A percentile compares a stretch with the other conserved stretches of the same genome.
phyloP scores from a whole-genome alignment of 306 rosid genomes.

The Fragaria nilgerrensis region DNA sequence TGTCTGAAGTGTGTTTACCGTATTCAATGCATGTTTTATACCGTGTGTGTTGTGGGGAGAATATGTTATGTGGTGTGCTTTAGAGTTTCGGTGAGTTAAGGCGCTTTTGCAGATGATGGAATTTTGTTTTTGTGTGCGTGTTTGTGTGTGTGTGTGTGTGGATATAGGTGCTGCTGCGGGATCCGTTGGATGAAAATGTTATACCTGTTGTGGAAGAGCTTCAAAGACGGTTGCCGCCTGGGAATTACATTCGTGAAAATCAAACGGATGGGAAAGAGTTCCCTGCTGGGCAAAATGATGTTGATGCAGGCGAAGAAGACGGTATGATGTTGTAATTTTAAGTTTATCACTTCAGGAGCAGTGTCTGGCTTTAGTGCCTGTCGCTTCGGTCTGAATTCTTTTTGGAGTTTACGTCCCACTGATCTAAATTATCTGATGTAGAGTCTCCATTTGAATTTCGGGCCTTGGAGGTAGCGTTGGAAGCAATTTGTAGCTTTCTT shows the following conservation, averaged over 20 bases:
- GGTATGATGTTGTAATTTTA: constrained; percentile 44
- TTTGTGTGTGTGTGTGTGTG: neutral
- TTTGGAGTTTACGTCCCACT: constrained; percentile 26
- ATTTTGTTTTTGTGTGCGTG: neutral
- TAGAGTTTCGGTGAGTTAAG: neutral
- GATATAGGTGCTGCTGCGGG: constrained; percentile 77
- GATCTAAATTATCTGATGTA: constrained; percentile 45
- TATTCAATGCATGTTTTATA: neutral
- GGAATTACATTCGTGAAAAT: constrained; percentile 14
- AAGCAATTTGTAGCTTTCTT: constrained; percentile 94
- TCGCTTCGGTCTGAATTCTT: constrained; percentile 2
- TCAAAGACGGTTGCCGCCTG: constrained; percentile 76
- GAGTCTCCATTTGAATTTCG: constrained; percentile 98
- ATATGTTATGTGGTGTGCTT: neutral
- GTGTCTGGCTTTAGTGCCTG: neutral
- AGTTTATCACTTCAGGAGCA: neutral
- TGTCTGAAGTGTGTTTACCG: neutral
- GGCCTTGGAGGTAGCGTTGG: constrained; percentile 92
- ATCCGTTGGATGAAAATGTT: constrained; percentile 73
- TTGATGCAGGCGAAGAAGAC: constrained; percentile 76
- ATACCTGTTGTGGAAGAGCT: constrained; percentile 89
- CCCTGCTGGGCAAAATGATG: constrained; percentile 45
- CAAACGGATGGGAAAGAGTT: constrained; percentile 41
- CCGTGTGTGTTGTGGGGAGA: neutral
- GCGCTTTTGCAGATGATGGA: constrained; percentile 12